Evolutionary conservation across 2,329 filamentous ascomycete genomes (phyloP), one percentile per base, ranked within the genome.

Genomic region (Cryphonectria parasitica): DNA sequence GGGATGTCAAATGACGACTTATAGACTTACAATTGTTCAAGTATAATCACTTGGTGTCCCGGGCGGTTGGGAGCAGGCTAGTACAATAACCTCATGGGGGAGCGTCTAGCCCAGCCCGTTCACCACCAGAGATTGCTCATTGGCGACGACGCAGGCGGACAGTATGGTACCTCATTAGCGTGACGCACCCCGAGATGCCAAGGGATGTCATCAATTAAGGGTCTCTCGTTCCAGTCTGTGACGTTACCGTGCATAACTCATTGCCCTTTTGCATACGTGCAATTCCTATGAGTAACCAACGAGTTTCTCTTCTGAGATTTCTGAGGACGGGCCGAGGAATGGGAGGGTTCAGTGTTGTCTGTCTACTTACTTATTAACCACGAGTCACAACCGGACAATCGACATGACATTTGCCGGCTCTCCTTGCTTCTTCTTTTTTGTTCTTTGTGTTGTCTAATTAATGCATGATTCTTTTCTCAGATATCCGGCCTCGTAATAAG

Each of bases 1-100:
- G 41, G 15, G 41, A n/a, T 43, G 17, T 43, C 13, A 43, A 43
- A 43, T 43, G 41, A 43, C 41, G 41, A 43, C 41, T 43, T 43
- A 17, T 43, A 43, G 41, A 43, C 41, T 43, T 15, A 13, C 17
- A 13, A 60, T 15, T 28, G 56, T 34, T 22, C 11, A 1, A 39
- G 36, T 39, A 39, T 39, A 39, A 60, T 25, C 6, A 25, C 25
- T 28, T 19, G 13, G 34, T 39, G 15, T 61, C 19, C 56, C 56
- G 56, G 22, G 34, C 34, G 58, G 58, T 17, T 25, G 58, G 58
- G 34, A 60, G 19, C 58, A 61, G 58, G 58, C 58, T 61, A 39
- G 11, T 25, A 39, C 22, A 2, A n/a, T 1, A 10, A n/a, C 7
- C n/a, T 8, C 58, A 4, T 39, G 7, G 22, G 10, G 34, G 22